Base-by-base conservation (phyloP, 495 filamentous ascomycete species). In the Venustampulla echinocandica region DNA sequence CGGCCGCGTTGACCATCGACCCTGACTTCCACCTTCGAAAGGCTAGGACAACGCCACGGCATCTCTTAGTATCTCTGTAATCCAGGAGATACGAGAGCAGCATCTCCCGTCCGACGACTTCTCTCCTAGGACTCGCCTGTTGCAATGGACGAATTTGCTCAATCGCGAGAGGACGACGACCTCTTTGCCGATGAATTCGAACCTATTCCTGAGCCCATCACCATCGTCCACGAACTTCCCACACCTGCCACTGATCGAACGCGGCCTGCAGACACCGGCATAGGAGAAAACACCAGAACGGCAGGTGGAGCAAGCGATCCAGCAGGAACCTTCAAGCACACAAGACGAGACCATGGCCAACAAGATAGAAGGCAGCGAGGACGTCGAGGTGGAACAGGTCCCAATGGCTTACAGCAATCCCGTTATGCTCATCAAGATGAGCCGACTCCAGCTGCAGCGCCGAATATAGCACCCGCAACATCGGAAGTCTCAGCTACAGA, bases 181-280 rank as follows among this genome's bases (percentile, higher is more conserved):
- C 62, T 85, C 13, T 84, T 84, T 55, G 77, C 81, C 52, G 82
- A 86, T 55, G 82, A 85, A 54, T 82, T 85, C 52, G 77, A 78
- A 25, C 81, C 82, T 3, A 64, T 82, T 22, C 43, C 71, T 2
- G 65, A 68, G 41, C 59, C 68, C 11, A 54, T 60, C 10, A 9
- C 34, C 44, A 57, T 13, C 54, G 66, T 44, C 47, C 47, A 49
- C 20, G 25, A 46, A 4, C 14, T 42, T 13, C 13, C 36, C 15
- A n/a, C 40, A 15, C 13, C 42, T 20, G n/a, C 25, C 34, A 5
- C 17, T 22, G 34, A 37, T 28, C 25, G n/a, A 23, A 17, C 45
- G 24, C 32, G 10, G 21, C 11, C 39, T 4, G 20, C 15, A 4
- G 4, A 24, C 10, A 18, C 18, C 38, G 17, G 32, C 22, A 4